Conservation (phyloP, 1,284 basidiomycete species). For the Lentinula novae-zelandiae region DNA sequence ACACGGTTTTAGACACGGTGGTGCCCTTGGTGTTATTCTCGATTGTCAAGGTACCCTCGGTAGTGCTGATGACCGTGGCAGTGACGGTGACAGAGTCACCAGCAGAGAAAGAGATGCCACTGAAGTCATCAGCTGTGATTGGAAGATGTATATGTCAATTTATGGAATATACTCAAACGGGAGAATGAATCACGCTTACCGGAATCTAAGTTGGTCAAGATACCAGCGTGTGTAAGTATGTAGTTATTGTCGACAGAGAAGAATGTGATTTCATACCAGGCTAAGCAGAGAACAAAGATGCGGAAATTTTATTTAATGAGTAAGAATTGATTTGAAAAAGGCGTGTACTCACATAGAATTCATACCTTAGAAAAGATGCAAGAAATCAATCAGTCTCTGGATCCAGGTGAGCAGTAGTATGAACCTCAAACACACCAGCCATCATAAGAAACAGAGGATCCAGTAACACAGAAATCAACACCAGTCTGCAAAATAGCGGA, state of each 20-base stretch:
- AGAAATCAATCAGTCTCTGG: neutral
- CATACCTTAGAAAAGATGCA: neutral
- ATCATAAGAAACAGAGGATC: conserved; percentile 22
- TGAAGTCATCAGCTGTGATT: conserved; percentile 25
- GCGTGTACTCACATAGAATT: neutral
- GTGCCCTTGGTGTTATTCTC: conserved; percentile 27
- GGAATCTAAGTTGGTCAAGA: too few relatives aligned
- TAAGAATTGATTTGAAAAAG: neutral
- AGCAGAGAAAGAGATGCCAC: conserved; percentile 25
- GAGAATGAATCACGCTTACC: too few relatives aligned
- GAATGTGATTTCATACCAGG: too few relatives aligned
- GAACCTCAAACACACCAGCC: conserved; percentile 22
- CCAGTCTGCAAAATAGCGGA: conserved; percentile 19
- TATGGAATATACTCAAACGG: neutral
- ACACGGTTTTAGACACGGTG: conserved; percentile 20
- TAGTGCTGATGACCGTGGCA: conserved; percentile 26
- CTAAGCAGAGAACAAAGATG: too few relatives aligned
- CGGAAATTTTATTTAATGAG: too few relatives aligned
- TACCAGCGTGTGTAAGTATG: too few relatives aligned
- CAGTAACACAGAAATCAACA: conserved; percentile 26
- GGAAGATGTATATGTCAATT: conserved; percentile 10
- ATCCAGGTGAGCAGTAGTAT: neutral
- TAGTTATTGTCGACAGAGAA: too few relatives aligned
- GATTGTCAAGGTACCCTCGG: conserved; percentile 29
- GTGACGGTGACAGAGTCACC: conserved; percentile 27